phyloP scores from a whole-genome alignment of 2,329 filamentous ascomycete species.

The Akanthomyces lecanii region DNA sequence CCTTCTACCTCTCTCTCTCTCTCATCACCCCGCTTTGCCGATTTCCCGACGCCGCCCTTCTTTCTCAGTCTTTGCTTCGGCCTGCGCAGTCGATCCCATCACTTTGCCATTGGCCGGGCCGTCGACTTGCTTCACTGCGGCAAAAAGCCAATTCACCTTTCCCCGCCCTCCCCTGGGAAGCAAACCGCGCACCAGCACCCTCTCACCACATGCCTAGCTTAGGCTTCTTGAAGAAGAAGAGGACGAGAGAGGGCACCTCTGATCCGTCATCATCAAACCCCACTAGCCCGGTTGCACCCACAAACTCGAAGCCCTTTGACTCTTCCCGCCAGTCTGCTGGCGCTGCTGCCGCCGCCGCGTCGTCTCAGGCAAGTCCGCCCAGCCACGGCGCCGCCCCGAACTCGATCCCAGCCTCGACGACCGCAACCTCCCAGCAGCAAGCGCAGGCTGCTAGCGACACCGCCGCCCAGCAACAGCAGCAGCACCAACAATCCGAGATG shows the following conservation, averaged over 20 bases:
- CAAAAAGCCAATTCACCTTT: slow-evolving; percentile 1
- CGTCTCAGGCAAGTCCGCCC: slow-evolving; percentile 13
- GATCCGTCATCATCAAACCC: slow-evolving; percentile 65
- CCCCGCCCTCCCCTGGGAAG: background rate
- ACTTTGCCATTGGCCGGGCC: slow-evolving; percentile 12
- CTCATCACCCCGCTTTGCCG: slow-evolving; percentile 7
- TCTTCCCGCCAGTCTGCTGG: slow-evolving; percentile 31
- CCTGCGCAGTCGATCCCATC: slow-evolving; percentile 4
- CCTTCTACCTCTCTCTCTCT: background rate
- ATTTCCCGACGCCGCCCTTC: slow-evolving; percentile 15
- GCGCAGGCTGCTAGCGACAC: slow-evolving; percentile 21
- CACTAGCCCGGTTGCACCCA: slow-evolving; percentile 59
- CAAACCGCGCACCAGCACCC: slow-evolving; percentile 1
- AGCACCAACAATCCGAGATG: slow-evolving; percentile 19
- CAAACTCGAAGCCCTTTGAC: slow-evolving; percentile 45
- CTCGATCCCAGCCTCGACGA: slow-evolving; percentile 11
- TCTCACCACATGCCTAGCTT: slow-evolving; percentile 74
- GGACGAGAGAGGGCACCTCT: slow-evolving; percentile 84
- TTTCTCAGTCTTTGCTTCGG: slow-evolving; percentile 15
- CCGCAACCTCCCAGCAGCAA: slow-evolving; percentile 18
- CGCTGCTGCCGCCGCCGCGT: slow-evolving; percentile 19
- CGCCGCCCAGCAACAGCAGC: slow-evolving; percentile 24
- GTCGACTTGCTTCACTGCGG: background rate
- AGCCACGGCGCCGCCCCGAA: slow-evolving; percentile 23
- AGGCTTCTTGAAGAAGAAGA: slow-evolving; percentile 97